Evolutionary conservation across 2,329 filamentous ascomycete genomes (phyloP).

Genomic region (Arthrobotrys iridis): DNA sequence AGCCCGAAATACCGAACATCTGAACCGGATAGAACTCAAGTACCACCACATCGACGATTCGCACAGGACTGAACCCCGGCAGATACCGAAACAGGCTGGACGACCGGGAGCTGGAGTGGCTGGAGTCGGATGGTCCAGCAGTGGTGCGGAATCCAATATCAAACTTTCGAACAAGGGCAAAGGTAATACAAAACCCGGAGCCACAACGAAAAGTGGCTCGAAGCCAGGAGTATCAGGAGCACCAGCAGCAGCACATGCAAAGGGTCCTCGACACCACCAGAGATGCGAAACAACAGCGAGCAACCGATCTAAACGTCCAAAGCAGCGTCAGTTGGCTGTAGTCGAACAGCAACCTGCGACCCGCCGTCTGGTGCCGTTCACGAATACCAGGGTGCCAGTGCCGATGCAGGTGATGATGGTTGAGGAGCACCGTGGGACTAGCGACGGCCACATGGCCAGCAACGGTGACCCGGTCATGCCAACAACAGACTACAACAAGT

Average conservation of each 20-base stretch:
- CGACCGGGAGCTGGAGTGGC: conserved; percentile 40
- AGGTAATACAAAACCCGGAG: neutral
- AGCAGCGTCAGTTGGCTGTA: conserved; percentile 17
- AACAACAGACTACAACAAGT: conserved; percentile 22
- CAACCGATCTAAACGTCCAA: conserved; percentile 14
- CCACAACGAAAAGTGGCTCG: conserved; percentile 5
- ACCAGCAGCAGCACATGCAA: neutral
- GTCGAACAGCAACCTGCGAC: conserved; percentile 18
- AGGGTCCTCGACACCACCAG: conserved; percentile 18
- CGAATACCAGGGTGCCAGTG: conserved; percentile 20
- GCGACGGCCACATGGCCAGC: conserved; percentile 28
- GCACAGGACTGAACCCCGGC: conserved; percentile 2
- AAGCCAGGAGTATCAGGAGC: neutral
- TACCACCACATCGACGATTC: conserved; percentile 33
- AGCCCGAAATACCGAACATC: conserved; percentile 33
- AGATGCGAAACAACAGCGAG: conserved; percentile 26
- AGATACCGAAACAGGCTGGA: conserved; percentile 28
- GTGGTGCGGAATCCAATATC: conserved; percentile 14
- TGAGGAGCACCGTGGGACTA: conserved; percentile 27
- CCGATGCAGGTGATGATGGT: conserved; percentile 48
- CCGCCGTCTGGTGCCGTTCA: conserved; percentile 43
- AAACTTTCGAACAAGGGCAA: conserved; percentile 18
- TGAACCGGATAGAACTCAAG: conserved; percentile 34
- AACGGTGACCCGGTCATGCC: conserved; percentile 39
- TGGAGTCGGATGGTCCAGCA: conserved; percentile 34